Base-by-base conservation (phyloP, 768 basidiomycete species). In the Mycena leptocephala region DNA sequence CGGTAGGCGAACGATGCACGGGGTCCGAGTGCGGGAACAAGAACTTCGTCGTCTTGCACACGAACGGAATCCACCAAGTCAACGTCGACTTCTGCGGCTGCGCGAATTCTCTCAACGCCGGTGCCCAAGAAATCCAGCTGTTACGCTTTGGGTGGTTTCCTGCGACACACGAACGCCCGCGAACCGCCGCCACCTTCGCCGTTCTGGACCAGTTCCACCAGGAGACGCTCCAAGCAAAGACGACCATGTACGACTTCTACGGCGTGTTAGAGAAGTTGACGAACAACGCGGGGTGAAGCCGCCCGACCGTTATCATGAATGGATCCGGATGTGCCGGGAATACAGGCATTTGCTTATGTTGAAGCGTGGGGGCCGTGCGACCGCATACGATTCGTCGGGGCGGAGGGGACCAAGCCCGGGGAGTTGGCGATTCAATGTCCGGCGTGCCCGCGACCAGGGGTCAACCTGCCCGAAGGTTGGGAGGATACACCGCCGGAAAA, bases 391-490 rank as follows among this genome's bases (percentile, higher is more conserved):
- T 75, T 74, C 79, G 63, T 74, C 62, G 18, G 78, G 11, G 71
- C 72, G 16, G 24, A 24, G 6, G 76, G 59, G 13, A 86, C 84
- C 0, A 51, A n/a, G n/a, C n/a, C n/a, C n/a, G n/a, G n/a, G n/a
- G n/a, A n/a, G n/a, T n/a, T n/a, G n/a, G n/a, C n/a, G n/a, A n/a
- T n/a, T n/a, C n/a, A n/a, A n/a, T n/a, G n/a, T n/a, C n/a, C n/a
- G n/a, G n/a, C n/a, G n/a, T 87, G 87, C 69, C 87, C 85, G 1
- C 80, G 82, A 0, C 82, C 81, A 0, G 82, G 77, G 0, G 76
- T 81, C 1, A 86, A 86, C 70, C 66, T 87, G 2, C 79, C 78
- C 0, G 59, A 59, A 4, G 78, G 77, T 28, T 85, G 83, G 85
- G 37, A 80, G 37, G 55, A 78, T 9, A 74, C 69, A 2, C 64